Evolutionary conservation across 139 green algal species (phyloP), one percentile per base, ranked within the genome.

Genomic region (Chlorella sp.): DNA sequence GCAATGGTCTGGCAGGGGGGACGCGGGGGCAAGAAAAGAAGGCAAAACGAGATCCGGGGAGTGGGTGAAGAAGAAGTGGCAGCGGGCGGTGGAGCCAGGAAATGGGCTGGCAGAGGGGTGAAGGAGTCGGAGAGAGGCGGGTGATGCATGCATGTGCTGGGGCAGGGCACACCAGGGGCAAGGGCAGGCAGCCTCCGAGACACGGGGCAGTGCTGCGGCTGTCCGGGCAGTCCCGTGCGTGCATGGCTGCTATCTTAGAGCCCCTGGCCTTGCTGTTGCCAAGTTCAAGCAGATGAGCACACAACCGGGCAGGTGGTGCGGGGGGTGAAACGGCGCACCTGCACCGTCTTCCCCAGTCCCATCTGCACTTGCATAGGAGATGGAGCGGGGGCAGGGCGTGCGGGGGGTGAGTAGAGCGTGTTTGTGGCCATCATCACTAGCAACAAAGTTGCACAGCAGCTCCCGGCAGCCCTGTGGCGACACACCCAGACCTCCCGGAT

Each of bases 301-400:
- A 57, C 48, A 57, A 57, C 48, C 5, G 9, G 48, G 48, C 64
- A 71, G 11, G 64, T 18, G 11, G 2, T 32, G 64, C 21, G 39
- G 28, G 2, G 12, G 30, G 28, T 3, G 28, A 28, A 19, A n/a
- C n/a, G n/a, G n/a, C 75, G 24, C 60, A 86, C 82, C 82, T 86
- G 84, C 40, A 88, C 42, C 36, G 84, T 88, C 84, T 88, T 88
- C 66, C 84, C 84, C 68, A 88, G 84, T 0, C 84, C 84, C 84
- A 88, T 88, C 77, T 81, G 75, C 64, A 57, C 7, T 57, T 57
- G 48, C 7, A 5, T 16, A 11, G 22, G 64, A 14, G 64, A 71
- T 26, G 21, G 22, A 3, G 64, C 4, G 64, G 64, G 64, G 22
- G 64, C 64, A 16, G 64, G 64, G 60, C 15, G 64, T 28, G 64